These are phyloP conservation scores for Colletotrichum tropicicola DNA, from an alignment of 2,329 filamentous ascomycete species.

Conservation along the genomic window DNA sequence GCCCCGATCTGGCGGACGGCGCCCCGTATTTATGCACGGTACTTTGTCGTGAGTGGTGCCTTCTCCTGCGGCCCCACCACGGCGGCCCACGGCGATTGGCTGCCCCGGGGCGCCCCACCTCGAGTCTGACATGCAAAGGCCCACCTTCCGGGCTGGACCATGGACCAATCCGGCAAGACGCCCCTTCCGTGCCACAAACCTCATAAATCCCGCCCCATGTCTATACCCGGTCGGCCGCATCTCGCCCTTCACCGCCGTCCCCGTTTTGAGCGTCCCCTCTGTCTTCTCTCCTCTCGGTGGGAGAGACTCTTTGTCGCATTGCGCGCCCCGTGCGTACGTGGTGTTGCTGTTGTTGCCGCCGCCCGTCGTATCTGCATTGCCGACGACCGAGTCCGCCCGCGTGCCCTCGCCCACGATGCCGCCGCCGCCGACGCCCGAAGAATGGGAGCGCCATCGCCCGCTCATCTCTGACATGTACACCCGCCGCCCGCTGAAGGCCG, in stretches of 20 bases:
- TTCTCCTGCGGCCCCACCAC: background rate
- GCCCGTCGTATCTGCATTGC: too few species aligned
- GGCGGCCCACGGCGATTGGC: background rate
- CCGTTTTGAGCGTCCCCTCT: background rate
- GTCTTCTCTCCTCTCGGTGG: background rate
- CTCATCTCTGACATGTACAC: constrained; percentile 17
- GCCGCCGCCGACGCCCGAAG: constrained; percentile 14
- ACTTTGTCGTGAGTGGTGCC: constrained; percentile 4
- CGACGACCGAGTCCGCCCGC: background rate
- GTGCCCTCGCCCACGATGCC: background rate
- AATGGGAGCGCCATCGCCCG: constrained; percentile 18
- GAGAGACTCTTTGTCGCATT: too few species aligned
- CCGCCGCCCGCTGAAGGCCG: constrained; percentile 2
- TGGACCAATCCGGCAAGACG: background rate
- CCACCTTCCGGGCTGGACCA: background rate
- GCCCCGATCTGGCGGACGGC: background rate
- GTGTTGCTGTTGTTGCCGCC: too few species aligned
- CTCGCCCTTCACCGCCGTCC: background rate
- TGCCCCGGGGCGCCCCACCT: too few species aligned
- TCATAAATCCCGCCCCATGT: constrained; percentile 5
- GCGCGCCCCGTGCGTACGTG: too few species aligned
- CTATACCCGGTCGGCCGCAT: background rate
- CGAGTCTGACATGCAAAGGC: constrained; percentile 4
- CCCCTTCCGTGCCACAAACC: background rate
- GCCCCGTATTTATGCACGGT: constrained; percentile 4